A percentile compares a stretch with the other conserved stretches of the same genome.
These are phyloP conservation scores for Coniochaeta sp. DNA, from an alignment of 2,329 filamentous ascomycete genomes.

Conservation along the genomic window DNA sequence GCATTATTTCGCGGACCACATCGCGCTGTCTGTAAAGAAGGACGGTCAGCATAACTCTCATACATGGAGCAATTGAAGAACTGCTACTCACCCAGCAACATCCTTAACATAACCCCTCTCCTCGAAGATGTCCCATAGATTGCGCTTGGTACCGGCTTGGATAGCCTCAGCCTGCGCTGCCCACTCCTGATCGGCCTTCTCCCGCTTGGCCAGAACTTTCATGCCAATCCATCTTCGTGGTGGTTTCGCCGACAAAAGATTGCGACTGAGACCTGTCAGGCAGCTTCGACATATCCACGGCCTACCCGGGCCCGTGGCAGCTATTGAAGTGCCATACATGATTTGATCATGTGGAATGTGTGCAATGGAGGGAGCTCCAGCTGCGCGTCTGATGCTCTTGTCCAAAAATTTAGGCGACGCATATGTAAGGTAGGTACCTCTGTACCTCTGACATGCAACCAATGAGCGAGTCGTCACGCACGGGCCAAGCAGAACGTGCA, in stretches of 20 bases:
- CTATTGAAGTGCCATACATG: slow-evolving; percentile 1
- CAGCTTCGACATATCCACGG: slow-evolving; percentile 9
- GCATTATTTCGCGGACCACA: slow-evolving; percentile 57
- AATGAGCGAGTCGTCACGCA: neutral
- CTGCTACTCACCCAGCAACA: slow-evolving; percentile 57
- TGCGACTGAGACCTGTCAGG: slow-evolving; percentile 6
- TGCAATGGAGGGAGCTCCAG: neutral
- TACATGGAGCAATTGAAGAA: neutral
- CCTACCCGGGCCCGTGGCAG: neutral
- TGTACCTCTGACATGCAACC: neutral
- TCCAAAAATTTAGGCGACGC: neutral
- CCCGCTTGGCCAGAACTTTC: slow-evolving; percentile 36
- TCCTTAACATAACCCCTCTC: slow-evolving; percentile 70
- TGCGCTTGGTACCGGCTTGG: slow-evolving; percentile 36
- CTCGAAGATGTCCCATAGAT: slow-evolving; percentile 59
- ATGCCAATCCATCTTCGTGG: slow-evolving; percentile 29
- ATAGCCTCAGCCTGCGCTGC: slow-evolving; percentile 38
- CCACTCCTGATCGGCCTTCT: slow-evolving; percentile 39
- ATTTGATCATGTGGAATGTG: neutral
- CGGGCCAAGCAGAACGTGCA: slow-evolving; percentile 15
- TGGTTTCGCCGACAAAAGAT: slow-evolving; percentile 6
- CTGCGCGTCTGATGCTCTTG: neutral
- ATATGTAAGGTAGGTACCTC: neutral
- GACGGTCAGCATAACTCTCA: neutral
- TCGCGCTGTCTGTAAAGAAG: slow-evolving; percentile 30